A percentile compares a stretch with the other conserved stretches of the same genome.
Evolutionary conservation across 2,329 filamentous ascomycete genomes (phyloP).

Genomic region (Microsporum canis): DNA sequence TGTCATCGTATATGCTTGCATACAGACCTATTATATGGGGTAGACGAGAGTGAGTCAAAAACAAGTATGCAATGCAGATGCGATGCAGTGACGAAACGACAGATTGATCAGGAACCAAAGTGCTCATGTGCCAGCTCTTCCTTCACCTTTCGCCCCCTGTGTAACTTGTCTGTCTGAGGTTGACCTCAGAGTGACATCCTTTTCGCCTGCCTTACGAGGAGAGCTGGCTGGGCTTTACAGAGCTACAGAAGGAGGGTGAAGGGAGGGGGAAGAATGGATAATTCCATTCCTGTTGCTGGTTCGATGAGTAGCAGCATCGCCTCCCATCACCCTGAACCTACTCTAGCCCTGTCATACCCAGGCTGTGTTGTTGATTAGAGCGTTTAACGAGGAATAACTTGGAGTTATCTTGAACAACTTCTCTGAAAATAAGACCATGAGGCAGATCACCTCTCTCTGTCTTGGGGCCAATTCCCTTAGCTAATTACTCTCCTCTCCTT

Average conservation of each 20-base stretch:
- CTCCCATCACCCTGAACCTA: not conserved
- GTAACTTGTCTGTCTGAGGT: conserved; percentile 3
- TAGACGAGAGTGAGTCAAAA: not conserved
- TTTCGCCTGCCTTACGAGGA: not conserved
- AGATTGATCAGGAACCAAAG: not conserved
- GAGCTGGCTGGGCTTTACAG: not conserved
- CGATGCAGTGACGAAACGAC: not conserved
- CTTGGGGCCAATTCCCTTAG: not conserved
- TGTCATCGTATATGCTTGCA: not conserved
- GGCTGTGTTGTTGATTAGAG: not conserved
- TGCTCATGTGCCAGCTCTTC: not conserved
- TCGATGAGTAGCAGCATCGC: not conserved
- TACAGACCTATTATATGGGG: not conserved
- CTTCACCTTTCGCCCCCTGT: not conserved
- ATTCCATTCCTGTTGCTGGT: no score
- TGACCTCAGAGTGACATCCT: not conserved
- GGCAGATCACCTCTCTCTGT: not conserved
- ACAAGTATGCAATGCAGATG: not conserved
- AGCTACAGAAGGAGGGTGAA: not conserved
- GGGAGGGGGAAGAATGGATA: not conserved
- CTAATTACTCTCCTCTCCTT: not conserved
- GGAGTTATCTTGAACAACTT: not conserved
- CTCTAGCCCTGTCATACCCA: conserved; percentile 1
- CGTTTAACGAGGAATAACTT: not conserved
- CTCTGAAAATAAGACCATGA: not conserved